Base-by-base conservation (phyloP, 1,284 basidiomycete genomes). In the Entoloma clypeatum region DNA sequence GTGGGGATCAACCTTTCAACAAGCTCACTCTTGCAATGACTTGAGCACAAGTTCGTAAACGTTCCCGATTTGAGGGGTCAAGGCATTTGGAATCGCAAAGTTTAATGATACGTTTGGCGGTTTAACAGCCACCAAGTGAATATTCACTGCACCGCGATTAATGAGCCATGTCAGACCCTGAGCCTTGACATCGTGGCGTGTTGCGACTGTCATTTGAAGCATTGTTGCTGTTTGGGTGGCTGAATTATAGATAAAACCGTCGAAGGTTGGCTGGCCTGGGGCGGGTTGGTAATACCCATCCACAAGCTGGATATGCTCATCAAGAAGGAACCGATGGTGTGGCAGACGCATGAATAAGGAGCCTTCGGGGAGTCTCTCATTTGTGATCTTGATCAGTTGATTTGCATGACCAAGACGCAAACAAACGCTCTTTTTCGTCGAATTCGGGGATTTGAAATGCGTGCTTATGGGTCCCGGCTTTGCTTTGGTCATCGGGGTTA, bases 371-470 rank as follows among this genome's bases (percentile, higher is more conserved):
- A 33, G 17, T 13, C 18, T 3, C 5, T 16, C 17, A 18, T 14
- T 30, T 8, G 18, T 34, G 2, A 34, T 18, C 23, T 21, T n/a
- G n/a, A n/a, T n/a, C n/a, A n/a, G n/a, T n/a, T n/a, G n/a, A n/a
- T n/a, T n/a, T n/a, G n/a, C n/a, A 24, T 35, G 11, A 10, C 33
- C 33, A 35, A 35, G 33, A 35, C n/a, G 33, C 33, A 23, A 9
- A 23, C 11, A 24, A 4, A 10, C 7, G n/a, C 21, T 35, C 33
- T 8, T 8, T 3, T 16, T 35, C 13, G 33, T 13, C 7, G 22
- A 6, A 2, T 23, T n/a, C 7, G 33, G 21, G 11, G 21, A 35
- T 23, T 35, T 35, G n/a, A 35, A 35, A 24, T 35, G 33, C 2
- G 33, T 35, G 33, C 25, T 35, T 16, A 35, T 11, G n/a, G 7